A percentile compares a stretch with the other conserved stretches of the same genome.
These are phyloP conservation scores for Apiospora koreana DNA, from an alignment of 2,329 filamentous ascomycete genomes.

Conservation along the genomic window DNA sequence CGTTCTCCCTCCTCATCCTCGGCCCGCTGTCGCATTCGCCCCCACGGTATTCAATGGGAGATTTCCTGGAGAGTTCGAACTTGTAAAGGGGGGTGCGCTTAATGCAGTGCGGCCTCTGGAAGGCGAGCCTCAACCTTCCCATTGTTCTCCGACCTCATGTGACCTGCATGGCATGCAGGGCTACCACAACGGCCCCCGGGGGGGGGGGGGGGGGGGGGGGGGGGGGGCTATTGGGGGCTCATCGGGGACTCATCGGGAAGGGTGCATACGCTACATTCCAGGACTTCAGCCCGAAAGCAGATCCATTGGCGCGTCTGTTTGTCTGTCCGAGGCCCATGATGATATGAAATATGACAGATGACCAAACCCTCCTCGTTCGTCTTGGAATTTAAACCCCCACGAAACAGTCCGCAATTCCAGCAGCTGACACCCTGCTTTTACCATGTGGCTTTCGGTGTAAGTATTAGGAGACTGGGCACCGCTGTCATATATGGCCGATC, in stretches of 20 bases:
- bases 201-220: no score
- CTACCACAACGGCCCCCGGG: not conserved
- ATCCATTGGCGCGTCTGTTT: not conserved
- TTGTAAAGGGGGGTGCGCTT: not conserved
- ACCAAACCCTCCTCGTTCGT: not conserved
- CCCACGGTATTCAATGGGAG: not conserved
- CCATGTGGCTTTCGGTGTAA: not conserved
- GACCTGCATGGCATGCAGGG: not conserved
- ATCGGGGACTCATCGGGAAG: not conserved
- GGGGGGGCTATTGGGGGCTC: not conserved
- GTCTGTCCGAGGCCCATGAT: not conserved
- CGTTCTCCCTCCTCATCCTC: not conserved
- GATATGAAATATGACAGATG: not conserved
- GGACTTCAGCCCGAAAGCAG: not conserved
- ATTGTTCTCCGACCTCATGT: not conserved
- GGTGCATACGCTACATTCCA: not conserved
- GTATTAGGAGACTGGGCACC: not conserved
- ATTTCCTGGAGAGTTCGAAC: not conserved
- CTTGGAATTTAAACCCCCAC: not conserved
- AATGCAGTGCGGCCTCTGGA: not conserved
- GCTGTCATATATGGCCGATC: not conserved
- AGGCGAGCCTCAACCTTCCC: not conserved
- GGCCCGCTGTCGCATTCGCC: not conserved
- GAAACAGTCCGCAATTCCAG: not conserved
- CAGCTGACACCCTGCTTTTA: not conserved